Evolutionary conservation across 208 protist genomes (phyloP).

Genomic region (Acanthamoeba castellanii): DNA sequence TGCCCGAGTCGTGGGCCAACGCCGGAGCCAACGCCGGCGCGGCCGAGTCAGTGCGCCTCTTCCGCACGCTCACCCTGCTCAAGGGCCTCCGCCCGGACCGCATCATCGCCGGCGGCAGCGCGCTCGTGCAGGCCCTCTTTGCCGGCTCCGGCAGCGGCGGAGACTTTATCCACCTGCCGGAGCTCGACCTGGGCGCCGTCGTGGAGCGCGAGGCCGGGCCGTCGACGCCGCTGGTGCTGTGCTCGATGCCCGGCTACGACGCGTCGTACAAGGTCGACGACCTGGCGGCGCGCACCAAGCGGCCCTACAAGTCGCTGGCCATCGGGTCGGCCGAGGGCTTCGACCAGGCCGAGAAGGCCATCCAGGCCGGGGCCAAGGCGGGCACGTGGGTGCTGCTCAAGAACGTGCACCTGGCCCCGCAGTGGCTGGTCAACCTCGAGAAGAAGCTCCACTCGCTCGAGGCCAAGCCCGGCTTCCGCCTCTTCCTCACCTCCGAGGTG

Average conservation of each 20-base stretch:
- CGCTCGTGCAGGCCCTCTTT: slow-evolving; percentile 88
- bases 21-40: not conserved
- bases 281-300: slow-evolving; percentile 88
- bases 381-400: slow-evolving; percentile 98
- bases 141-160: slow-evolving; percentile 13
- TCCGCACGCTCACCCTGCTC: slow-evolving; percentile 87
- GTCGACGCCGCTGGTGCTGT: slow-evolving; percentile 87
- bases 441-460: slow-evolving; percentile 95
- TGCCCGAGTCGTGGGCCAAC: slow-evolving; percentile 69
- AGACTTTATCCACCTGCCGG: slow-evolving; percentile 82
- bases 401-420: slow-evolving; percentile 97
- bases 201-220: slow-evolving; percentile 84
- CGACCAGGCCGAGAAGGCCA: slow-evolving; percentile 93
- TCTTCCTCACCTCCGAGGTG: slow-evolving; percentile 98
- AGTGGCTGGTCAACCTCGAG: slow-evolving; percentile 96
- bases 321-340: slow-evolving; percentile 97
- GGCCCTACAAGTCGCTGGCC: slow-evolving; percentile 92
- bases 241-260: slow-evolving; percentile 95
- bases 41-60: slow-evolving; percentile 11
- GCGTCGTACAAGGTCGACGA: slow-evolving; percentile 93
- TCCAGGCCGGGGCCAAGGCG: slow-evolving; percentile 90
- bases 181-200: slow-evolving; percentile 80
- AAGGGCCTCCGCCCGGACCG: slow-evolving; percentile 89
- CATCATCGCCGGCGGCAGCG: slow-evolving; percentile 72
- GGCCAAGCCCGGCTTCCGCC: slow-evolving; percentile 92